Evolutionary conservation across 345 rosid species (phyloP), one percentile per base, ranked within the genome.

Genomic region (Corchorus capsularis): DNA sequence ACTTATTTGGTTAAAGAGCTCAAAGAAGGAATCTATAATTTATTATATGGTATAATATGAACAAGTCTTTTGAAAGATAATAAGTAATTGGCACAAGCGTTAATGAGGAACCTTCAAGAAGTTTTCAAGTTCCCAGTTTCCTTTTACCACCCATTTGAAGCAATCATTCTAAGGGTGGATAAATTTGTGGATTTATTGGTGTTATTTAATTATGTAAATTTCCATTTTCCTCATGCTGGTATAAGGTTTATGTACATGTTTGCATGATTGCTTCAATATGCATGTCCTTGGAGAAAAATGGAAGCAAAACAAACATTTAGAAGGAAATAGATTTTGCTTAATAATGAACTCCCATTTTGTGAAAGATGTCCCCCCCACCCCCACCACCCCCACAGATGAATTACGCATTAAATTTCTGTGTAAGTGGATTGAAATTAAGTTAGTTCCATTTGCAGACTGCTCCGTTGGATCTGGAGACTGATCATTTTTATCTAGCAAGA

Each of bases 381-480:
- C 27, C 27, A 0, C 27, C 27, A 0, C 27, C 27, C 27, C 27
- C 27, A 27, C 15, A 20, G 59, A 34, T 50, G 45, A 69, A 16
- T 67, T 67, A 10, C 9, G 27, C 32, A 27, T 52, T 52, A 8
- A 69, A 50, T 16, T 53, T 69, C 60, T 69, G 60, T 22, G 32
- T 13, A 47, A 27, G 56, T 52, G 61, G 1, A 14, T 27, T 49
- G 13, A 69, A 34, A 59, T 69, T 16, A 17, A 20, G 6, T 52
- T 69, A 34, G 17, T 69, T 34, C 73, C 27, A 78, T 82, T 64
- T 77, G 79, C 89, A 95, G 98, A 89, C 85, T 55, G 94, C 92
- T 80, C 99, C 99, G 27, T 78, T 92, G 86, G 99, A 95, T 84
- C 77, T 95, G 82, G 98, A 71, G 73, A 87, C 90, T 0, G 93